A percentile compares a stretch with the other conserved stretches of the same genome.
These are phyloP conservation scores for Leucogyrophana mollusca DNA, from an alignment of 768 basidiomycete species.

Conservation along the genomic window DNA sequence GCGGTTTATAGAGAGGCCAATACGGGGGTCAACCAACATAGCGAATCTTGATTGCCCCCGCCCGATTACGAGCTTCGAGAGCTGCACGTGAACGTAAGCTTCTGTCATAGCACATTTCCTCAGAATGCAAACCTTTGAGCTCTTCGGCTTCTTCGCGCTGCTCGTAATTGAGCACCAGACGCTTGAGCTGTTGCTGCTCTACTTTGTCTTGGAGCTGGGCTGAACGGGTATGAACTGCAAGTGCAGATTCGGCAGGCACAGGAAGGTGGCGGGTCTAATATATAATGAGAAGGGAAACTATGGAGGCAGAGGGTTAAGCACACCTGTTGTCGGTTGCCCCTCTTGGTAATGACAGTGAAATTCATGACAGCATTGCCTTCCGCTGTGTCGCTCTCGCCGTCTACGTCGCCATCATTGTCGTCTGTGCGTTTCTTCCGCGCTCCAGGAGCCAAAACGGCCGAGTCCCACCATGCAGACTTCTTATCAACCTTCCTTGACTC, in stretches of 20 bases:
- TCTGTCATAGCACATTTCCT: background rate
- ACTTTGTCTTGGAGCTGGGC: constrained; percentile 94
- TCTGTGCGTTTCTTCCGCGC: constrained; percentile 64
- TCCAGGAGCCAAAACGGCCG: constrained; percentile 69
- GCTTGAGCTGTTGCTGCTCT: constrained; percentile 96
- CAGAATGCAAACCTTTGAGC: constrained; percentile 54
- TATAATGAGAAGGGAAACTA: constrained; percentile 9
- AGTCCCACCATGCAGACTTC: constrained; percentile 90
- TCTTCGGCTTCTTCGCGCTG: constrained; percentile 87
- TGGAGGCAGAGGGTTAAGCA: constrained; percentile 15
- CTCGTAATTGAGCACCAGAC: constrained; percentile 89
- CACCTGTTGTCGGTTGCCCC: constrained; percentile 91
- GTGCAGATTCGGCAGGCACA: constrained; percentile 81
- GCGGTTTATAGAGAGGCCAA: constrained; percentile 2
- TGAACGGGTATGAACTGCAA: constrained; percentile 87
- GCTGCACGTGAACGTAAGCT: constrained; percentile 36
- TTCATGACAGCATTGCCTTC: constrained; percentile 60
- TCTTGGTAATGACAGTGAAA: constrained; percentile 91
- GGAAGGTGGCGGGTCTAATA: constrained; percentile 80
- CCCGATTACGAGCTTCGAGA: constrained; percentile 66
- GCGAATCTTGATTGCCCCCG: constrained; percentile 73
- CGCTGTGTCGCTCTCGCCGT: constrained; percentile 32
- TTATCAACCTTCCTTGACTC: constrained; percentile 87
- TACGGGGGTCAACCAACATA: constrained; percentile 55
- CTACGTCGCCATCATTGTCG: constrained; percentile 53